phyloP scores from a whole-genome alignment of 768 basidiomycete species.

The Tylopilus sp. region DNA sequence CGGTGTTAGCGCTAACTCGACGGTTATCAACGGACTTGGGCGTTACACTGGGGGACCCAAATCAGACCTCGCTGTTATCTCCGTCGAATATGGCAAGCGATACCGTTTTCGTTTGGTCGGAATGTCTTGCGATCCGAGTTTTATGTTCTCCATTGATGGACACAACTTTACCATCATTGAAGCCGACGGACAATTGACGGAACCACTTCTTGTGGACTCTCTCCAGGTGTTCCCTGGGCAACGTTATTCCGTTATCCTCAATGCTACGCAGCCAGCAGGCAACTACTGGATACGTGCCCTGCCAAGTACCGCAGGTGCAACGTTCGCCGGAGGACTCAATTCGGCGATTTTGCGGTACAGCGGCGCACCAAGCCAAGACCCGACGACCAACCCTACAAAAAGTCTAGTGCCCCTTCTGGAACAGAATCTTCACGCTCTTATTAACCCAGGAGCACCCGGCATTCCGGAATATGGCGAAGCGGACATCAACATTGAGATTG shows the following conservation, averaged over 20 bases:
- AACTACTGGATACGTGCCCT: background rate
- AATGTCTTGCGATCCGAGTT: background rate
- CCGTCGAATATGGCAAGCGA: background rate
- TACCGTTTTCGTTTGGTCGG: background rate
- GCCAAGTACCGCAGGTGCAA: background rate
- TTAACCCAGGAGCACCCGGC: background rate
- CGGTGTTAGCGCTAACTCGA: slow-evolving; percentile 17
- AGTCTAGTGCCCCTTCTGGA: background rate
- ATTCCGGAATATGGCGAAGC: background rate
- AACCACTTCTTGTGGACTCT: background rate
- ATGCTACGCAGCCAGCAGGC: background rate
- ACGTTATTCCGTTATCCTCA: background rate
- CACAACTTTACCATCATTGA: background rate
- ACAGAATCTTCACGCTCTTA: background rate
- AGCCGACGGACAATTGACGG: background rate
- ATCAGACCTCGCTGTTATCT: background rate
- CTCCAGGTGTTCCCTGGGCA: background rate
- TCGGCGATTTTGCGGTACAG: background rate
- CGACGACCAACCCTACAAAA: background rate
- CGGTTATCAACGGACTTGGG: slow-evolving; percentile 1
- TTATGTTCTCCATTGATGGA: background rate
- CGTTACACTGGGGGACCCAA: background rate
- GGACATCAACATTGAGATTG: background rate
- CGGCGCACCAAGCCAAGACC: background rate
- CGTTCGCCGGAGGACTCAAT: background rate